Evolutionary conservation across 2,329 filamentous ascomycete species (phyloP).

Genomic region (Diplodia sapinea): DNA sequence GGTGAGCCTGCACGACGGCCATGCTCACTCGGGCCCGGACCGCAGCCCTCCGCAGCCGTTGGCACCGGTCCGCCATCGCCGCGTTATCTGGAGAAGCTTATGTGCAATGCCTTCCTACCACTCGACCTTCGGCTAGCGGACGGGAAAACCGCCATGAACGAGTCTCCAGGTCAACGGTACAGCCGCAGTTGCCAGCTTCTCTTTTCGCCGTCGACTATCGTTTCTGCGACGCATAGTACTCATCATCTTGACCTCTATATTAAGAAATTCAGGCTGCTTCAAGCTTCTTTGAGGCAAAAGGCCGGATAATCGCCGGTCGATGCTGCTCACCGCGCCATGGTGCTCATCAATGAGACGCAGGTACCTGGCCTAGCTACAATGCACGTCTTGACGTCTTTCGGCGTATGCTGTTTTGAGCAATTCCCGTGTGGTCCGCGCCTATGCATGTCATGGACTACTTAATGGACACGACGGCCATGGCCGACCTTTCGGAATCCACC

Average conservation of each 20-base stretch:
- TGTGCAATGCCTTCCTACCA: constrained; percentile 17
- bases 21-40: constrained; percentile 23
- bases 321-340: constrained; percentile 21
- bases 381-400: constrained; percentile 21
- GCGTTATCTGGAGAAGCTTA: constrained; percentile 13
- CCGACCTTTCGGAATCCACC: constrained; percentile 8
- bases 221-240: not conserved
- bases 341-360: constrained; percentile 18
- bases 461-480: constrained; percentile 16
- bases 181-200: constrained; percentile 12
- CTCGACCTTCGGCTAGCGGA: constrained; percentile 5
- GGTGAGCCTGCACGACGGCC: constrained; percentile 4
- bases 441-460: constrained; percentile 19
- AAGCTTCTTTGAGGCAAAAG: constrained; percentile 21
- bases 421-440: constrained; percentile 20
- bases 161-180: constrained; percentile 11
- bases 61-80: constrained; percentile 24
- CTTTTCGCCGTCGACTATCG: constrained; percentile 11
- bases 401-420: constrained; percentile 21
- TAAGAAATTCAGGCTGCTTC: constrained; percentile 11
- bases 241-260: not conserved
- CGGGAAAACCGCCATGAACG: constrained; percentile 2
- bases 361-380: constrained; percentile 22
- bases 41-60: constrained; percentile 16
- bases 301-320: constrained; percentile 4